phyloP scores from a whole-genome alignment of 1,284 basidiomycete genomes.

The Ceratobasidium sp. region DNA sequence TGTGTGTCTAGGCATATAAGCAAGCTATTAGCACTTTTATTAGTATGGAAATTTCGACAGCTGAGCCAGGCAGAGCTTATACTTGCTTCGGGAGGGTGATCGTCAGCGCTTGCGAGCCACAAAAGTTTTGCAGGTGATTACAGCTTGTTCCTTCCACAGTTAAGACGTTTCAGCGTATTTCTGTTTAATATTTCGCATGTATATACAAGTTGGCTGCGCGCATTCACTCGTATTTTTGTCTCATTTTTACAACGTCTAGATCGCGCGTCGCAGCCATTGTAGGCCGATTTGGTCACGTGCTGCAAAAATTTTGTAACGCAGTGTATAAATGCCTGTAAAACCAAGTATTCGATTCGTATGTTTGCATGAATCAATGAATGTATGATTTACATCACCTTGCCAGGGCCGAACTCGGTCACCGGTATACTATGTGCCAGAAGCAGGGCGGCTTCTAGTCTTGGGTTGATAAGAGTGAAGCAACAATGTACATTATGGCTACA shows the following conservation, averaged over 20 bases:
- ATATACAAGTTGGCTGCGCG: background rate
- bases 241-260: background rate
- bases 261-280: too few species aligned
- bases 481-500: too few species aligned
- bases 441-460: too few species aligned
- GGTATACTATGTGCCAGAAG: too few species aligned
- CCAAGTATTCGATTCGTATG: too few species aligned
- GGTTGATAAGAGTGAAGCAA: too few species aligned
- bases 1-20: constrained; percentile 14
- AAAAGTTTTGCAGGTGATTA: background rate
- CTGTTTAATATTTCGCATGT: background rate
- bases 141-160: background rate
- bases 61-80: background rate
- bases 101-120: background rate
- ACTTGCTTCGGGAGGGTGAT: background rate
- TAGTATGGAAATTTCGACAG: background rate
- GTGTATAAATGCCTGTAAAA: too few species aligned
- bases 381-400: too few species aligned
- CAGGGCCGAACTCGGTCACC: too few species aligned
- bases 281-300: too few species aligned
- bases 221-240: background rate
- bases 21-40: background rate
- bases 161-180: background rate
- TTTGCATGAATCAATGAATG: too few species aligned
- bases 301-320: too few species aligned